A percentile compares a stretch with the other conserved stretches of the same genome.
Evolutionary conservation across 352 stramenopile species (phyloP).

Genomic region (Phytophthora vignae): DNA sequence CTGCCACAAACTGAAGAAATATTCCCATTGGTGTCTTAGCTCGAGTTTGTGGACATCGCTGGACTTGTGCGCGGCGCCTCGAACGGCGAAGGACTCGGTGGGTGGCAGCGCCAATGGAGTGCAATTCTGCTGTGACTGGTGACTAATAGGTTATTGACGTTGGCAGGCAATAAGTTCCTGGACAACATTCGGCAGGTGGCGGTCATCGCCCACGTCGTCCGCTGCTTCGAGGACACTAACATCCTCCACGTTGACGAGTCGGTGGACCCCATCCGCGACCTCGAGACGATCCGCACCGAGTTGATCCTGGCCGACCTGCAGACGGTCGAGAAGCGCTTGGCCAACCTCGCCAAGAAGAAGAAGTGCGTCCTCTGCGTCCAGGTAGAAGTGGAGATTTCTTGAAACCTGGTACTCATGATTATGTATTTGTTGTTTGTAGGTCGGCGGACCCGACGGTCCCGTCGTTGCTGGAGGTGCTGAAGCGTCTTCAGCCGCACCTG

Average conservation of each 20-base stretch:
- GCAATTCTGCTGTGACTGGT: constrained; percentile 3
- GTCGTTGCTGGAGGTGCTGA: constrained; percentile 62
- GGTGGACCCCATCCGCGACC: constrained; percentile 96
- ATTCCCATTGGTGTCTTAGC: constrained; percentile 33
- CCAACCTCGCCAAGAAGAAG: constrained; percentile 81
- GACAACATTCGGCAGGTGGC: constrained; percentile 89
- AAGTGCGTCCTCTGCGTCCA: constrained; percentile 46
- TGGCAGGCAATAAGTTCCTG: constrained; percentile 84
- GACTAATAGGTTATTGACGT: neutral
- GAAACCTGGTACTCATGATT: neutral
- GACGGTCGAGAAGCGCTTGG: constrained; percentile 75
- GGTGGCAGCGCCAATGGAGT: neutral
- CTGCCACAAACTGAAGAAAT: constrained; percentile 18
- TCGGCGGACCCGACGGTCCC: constrained; percentile 65
- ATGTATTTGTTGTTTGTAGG: constrained; percentile 19
- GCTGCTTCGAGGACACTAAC: constrained; percentile 98
- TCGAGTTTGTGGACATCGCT: constrained; percentile 91
- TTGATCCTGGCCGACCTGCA: constrained; percentile 93
- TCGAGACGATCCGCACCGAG: constrained; percentile 98
- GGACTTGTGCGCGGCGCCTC: constrained; percentile 85
- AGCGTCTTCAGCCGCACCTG: constrained; percentile 74
- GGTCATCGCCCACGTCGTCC: constrained; percentile 92
- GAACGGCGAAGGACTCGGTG: constrained; percentile 80
- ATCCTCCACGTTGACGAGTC: constrained; percentile 97
- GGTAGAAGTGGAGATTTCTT: neutral